Conservation (phyloP, 768 basidiomycete species). For the Boletus tomentosulus region DNA sequence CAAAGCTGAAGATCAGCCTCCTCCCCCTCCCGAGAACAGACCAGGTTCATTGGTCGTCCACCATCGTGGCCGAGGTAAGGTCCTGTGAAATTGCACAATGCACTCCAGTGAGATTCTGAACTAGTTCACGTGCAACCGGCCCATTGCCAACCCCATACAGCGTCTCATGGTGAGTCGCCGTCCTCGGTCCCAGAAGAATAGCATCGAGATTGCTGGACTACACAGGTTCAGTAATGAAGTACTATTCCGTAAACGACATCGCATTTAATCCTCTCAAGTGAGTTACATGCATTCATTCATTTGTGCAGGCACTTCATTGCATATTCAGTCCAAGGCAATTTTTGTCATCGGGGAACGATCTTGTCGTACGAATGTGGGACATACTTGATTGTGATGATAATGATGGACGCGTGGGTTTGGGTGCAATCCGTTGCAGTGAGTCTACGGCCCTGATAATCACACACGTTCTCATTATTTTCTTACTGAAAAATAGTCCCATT, state of each 20-base stretch:
- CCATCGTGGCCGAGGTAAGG: conserved; percentile 28
- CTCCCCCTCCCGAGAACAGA: conserved; percentile 43
- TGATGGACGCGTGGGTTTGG: conserved; percentile 8
- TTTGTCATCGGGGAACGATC: conserved; percentile 48
- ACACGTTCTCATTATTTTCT: neutral
- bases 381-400: conserved; percentile 22
- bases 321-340: conserved; percentile 35
- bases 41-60: conserved; percentile 45
- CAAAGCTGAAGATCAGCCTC: conserved; percentile 14
- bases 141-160: conserved; percentile 17
- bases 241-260: conserved; percentile 55
- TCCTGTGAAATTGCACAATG: neutral
- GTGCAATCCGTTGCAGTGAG: conserved; percentile 16
- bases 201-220: neutral
- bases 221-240: conserved; percentile 31
- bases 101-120: conserved; percentile 1
- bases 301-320: conserved; percentile 3
- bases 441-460: neutral
- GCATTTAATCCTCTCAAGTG: conserved; percentile 51
- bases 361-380: conserved; percentile 40
- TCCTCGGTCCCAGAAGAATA: neutral
- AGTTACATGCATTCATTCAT: conserved; percentile 1
- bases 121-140: conserved; percentile 18
- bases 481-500: conserved; percentile 17
- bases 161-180: conserved; percentile 16